phyloP scores from a whole-genome alignment of 306 rosid genomes.

The Lathyrus oleraceus region DNA sequence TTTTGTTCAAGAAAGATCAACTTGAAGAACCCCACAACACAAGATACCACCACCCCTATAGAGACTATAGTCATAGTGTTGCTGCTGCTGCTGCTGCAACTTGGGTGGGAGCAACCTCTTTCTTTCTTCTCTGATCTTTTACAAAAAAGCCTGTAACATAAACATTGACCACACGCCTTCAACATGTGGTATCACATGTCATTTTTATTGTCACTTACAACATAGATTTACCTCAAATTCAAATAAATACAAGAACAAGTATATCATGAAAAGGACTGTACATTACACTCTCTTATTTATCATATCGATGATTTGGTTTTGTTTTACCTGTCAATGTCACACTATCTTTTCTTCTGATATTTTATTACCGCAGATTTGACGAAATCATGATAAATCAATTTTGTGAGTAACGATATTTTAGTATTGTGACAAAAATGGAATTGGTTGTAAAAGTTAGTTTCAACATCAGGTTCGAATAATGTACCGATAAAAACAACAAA shows the following conservation, averaged over 20 bases:
- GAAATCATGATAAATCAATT: too few relatives aligned
- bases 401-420: too few relatives aligned
- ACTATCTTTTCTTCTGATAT: not conserved
- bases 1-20: not conserved
- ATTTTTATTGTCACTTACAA: not conserved
- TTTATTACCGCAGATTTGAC: too few relatives aligned
- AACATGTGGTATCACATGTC: slow-evolving; percentile 1
- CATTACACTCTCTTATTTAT: not conserved
- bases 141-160: slow-evolving; percentile 8
- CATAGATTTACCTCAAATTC: not conserved
- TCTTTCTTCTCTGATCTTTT: not conserved
- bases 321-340: not conserved
- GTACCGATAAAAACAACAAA: too few relatives aligned
- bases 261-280: not conserved
- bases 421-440: too few relatives aligned
- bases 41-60: not conserved
- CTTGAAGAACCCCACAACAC: not conserved
- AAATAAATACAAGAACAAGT: not conserved
- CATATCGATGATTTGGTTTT: not conserved
- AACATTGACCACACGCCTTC: not conserved
- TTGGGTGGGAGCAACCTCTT: not conserved
- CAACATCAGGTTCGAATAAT: too few relatives aligned
- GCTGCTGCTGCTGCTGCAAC: not conserved
- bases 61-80: not conserved
- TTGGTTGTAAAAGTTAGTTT: too few relatives aligned